Evolutionary conservation across 805 yeast species (phyloP).

Genomic region (Hanseniaspora thailandica): DNA sequence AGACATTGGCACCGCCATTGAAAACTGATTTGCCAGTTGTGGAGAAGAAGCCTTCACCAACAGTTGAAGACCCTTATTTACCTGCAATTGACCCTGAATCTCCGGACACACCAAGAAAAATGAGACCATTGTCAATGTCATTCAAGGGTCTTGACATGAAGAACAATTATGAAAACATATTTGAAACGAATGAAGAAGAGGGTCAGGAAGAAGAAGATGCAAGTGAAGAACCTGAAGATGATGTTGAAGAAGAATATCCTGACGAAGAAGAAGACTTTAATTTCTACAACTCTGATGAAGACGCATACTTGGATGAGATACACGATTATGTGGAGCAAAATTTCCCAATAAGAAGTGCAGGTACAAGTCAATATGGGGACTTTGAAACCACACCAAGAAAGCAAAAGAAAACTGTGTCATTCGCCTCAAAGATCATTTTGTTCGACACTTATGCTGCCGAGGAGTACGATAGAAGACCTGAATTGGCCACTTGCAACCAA

Average conservation of each 20-base stretch:
- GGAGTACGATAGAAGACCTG: conserved; percentile 89
- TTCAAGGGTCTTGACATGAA: conserved; percentile 11
- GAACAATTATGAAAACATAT: background rate
- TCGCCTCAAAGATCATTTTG: conserved; percentile 70
- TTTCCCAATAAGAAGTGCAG: background rate
- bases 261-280: conserved; percentile 7
- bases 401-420: conserved; percentile 34
- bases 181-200: background rate
- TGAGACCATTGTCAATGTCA: conserved; percentile 14
- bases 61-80: background rate
- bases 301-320: conserved; percentile 1
- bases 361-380: background rate
- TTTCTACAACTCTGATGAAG: conserved; percentile 3
- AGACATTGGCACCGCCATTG: background rate
- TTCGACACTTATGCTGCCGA: conserved; percentile 73
- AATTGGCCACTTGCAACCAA: conserved; percentile 82
- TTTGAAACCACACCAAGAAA: background rate
- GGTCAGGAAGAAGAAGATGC: background rate
- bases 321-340: conserved; percentile 7
- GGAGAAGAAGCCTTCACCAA: background rate
- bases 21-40: background rate
- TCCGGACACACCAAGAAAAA: conserved; percentile 3
- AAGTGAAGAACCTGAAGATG: background rate
- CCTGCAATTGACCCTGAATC: conserved; percentile 4
- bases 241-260: background rate